A percentile compares a stretch with the other conserved stretches of the same genome.
Conservation (phyloP, 768 basidiomycete genomes). For the Zangia roseola region DNA sequence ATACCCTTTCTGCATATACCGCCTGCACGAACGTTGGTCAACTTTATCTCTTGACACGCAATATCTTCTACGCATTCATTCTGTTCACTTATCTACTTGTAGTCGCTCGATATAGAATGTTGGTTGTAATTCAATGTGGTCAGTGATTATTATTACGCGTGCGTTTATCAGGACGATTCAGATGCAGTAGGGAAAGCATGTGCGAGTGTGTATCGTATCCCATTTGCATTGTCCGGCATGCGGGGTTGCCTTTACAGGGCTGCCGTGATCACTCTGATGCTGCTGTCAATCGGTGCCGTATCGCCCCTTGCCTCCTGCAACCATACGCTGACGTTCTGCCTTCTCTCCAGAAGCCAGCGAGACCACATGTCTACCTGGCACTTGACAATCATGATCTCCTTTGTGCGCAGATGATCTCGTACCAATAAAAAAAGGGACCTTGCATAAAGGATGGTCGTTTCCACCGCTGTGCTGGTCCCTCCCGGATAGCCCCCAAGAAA, state of each 20-base stretch:
- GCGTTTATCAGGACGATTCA: neutral
- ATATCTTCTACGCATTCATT: slow-evolving; percentile 14
- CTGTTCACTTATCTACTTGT: slow-evolving; percentile 20
- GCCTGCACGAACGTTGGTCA: slow-evolving; percentile 7
- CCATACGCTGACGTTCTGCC: neutral
- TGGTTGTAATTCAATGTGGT: slow-evolving; percentile 11
- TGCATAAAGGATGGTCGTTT: neutral
- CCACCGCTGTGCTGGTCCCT: no score
- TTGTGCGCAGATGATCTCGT: neutral
- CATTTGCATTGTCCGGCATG: no score
- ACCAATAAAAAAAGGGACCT: neutral
- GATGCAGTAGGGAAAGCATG: neutral
- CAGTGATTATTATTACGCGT: slow-evolving; percentile 1
- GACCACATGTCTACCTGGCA: neutral
- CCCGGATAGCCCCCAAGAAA: no score
- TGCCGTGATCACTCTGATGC: neutral
- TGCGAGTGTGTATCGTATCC: no score
- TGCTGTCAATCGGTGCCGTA: neutral
- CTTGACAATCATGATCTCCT: neutral
- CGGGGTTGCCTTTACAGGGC: neutral
- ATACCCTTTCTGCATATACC: slow-evolving; percentile 29
- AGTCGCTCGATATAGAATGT: slow-evolving; percentile 21
- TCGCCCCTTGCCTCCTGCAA: no score
- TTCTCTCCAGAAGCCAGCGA: neutral
- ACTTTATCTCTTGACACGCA: slow-evolving; percentile 7